These are phyloP conservation scores for Anastatica hierochuntica DNA, from an alignment of 345 rosid genomes.

Conservation along the genomic window DNA sequence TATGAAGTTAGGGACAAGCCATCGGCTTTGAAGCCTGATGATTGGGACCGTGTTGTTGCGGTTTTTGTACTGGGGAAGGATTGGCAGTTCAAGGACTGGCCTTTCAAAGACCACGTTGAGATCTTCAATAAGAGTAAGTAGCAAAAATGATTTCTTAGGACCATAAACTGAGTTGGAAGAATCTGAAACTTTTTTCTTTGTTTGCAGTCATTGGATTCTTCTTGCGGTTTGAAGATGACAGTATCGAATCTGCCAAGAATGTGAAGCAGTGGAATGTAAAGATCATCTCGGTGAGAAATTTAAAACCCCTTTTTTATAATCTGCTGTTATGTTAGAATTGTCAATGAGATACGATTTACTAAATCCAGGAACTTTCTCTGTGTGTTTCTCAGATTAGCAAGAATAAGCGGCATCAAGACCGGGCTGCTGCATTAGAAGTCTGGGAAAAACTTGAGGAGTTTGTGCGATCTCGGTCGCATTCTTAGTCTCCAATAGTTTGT, in stretches of 20 bases:
- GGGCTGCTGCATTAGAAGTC: slow-evolving; percentile 94
- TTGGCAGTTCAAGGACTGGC: slow-evolving; percentile 99
- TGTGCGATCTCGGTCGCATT: slow-evolving; percentile 74
- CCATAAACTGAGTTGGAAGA: too few species aligned
- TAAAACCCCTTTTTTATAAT: too few species aligned
- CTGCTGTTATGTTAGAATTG: neutral
- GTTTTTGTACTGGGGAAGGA: slow-evolving; percentile 90
- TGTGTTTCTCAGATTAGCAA: slow-evolving; percentile 91
- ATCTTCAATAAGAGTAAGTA: slow-evolving; percentile 81
- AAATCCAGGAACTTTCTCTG: neutral
- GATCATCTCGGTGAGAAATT: slow-evolving; percentile 66
- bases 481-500: slow-evolving; percentile 23
- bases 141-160: neutral
- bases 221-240: slow-evolving; percentile 94
- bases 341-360: neutral
- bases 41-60: slow-evolving; percentile 91
- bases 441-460: slow-evolving; percentile 92
- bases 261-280: slow-evolving; percentile 99
- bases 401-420: slow-evolving; percentile 89
- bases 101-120: slow-evolving; percentile 91
- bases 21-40: slow-evolving; percentile 64
- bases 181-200: too few species aligned
- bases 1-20: slow-evolving; percentile 97
- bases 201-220: slow-evolving; percentile 81
- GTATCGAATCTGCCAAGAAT: slow-evolving; percentile 81